Evolutionary conservation across 176 grass and related monocot genomes (phyloP), one percentile per base, ranked within the genome.

Genomic region (Olyra latifolia): DNA sequence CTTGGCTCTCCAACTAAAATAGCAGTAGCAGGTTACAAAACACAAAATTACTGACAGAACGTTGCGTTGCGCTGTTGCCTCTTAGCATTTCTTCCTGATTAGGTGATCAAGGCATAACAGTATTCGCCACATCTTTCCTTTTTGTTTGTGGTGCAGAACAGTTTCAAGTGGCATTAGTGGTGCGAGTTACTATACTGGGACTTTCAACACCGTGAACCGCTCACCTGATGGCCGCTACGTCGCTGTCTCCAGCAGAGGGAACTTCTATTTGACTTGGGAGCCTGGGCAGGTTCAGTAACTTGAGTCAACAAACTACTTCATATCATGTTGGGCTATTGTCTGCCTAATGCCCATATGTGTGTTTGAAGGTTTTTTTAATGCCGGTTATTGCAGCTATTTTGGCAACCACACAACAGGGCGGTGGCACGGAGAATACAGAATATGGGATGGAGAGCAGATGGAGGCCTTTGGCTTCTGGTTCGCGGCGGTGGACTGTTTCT

Each of bases 111-210:
- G 17, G 15, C 47, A 86, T 73, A 7, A 66, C 59, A 86, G 65
- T 20, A 14, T 87, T 13, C 25, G 25, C 22, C 28, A 17, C 1
- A 68, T 22, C 6, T 23, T 13, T 48, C 81, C 40, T 62, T 68
- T 65, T 58, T 91, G 8, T 85, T 76, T 85, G 20, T 85, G 71
- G 46, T 92, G 72, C 95, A 98, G 95, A 91, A 98, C 95, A 89
- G 92, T 98, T 83, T 98, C 95, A n/a, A 98, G 95, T 91, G 95
- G 95, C 74, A 95, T 98, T 78, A 98, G 95, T 17, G 95, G 95
- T 81, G 95, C 95, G 0, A 98, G 95, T 50, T 94, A 98, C 86
- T 98, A 98, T 75, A 98, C 95, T 2, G 95, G 95, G 38, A 98
- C 95, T 47, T 98, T 98, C 62, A 98, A 95, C 86, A 94, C 95